A percentile compares a stretch with the other conserved stretches of the same genome.
These are phyloP conservation scores for Spizellomyces punctatus DNA, from an alignment of 192 early-diverging fungal genomes.

Conservation along the genomic window DNA sequence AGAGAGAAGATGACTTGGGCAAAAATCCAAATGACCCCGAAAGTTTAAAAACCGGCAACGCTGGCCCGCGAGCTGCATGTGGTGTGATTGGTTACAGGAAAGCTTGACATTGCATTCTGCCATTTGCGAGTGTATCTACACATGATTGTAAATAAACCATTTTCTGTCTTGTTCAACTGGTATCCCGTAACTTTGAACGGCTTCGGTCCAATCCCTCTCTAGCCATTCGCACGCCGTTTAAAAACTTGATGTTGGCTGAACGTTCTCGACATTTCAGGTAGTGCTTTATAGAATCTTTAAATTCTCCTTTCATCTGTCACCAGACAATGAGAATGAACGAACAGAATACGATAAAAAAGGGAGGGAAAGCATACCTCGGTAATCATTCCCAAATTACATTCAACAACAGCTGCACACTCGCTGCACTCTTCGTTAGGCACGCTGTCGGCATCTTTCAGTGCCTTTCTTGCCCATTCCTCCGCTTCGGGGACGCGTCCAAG, in stretches of 20 bases:
- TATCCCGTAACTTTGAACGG: not conserved
- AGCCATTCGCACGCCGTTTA: slow-evolving; percentile 8
- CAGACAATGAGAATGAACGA: not conserved
- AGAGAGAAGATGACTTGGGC: not conserved
- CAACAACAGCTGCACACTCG: slow-evolving; percentile 14
- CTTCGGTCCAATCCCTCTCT: slow-evolving; percentile 13
- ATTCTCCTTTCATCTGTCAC: slow-evolving; percentile 9
- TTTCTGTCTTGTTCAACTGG: too few species aligned
- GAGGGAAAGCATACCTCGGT: slow-evolving; percentile 2
- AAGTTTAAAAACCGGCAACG: not conserved
- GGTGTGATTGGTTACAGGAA: slow-evolving; percentile 2
- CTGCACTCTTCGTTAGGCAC: slow-evolving; percentile 6
- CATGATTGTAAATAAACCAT: too few species aligned
- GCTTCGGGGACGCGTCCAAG: slow-evolving; percentile 2
- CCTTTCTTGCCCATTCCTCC: slow-evolving; percentile 5
- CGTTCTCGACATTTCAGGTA: slow-evolving; percentile 10
- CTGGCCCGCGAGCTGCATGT: not conserved
- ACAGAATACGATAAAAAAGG: not conserved
- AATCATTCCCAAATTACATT: slow-evolving; percentile 26
- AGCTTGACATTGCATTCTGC: not conserved
- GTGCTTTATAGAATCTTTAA: slow-evolving; percentile 3
- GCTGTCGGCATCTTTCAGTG: slow-evolving; percentile 7
- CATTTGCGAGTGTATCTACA: too few species aligned
- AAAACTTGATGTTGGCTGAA: slow-evolving; percentile 11
- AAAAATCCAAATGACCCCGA: not conserved